Conservation (phyloP, 202 grass and related monocot species). For the Eragrostis tef region DNA sequence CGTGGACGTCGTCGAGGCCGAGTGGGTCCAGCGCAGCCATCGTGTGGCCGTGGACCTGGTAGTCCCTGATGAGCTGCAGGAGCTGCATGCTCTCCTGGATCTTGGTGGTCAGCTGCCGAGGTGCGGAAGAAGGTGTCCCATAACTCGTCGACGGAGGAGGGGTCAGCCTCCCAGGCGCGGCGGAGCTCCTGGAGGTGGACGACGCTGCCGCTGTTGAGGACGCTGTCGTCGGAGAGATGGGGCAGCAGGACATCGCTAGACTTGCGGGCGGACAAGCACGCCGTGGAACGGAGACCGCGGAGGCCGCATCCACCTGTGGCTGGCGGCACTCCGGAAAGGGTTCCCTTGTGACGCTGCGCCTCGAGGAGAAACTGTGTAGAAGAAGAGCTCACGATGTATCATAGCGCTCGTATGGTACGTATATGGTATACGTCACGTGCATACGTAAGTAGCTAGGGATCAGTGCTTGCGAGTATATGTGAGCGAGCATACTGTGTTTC, state of each 20-base stretch:
- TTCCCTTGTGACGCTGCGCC: no score
- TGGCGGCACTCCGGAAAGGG: no score
- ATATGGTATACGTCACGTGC: no score
- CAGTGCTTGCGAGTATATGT: no score
- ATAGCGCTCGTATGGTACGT: no score
- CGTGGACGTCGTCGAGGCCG: conserved; percentile 56
- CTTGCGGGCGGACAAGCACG: conserved; percentile 32
- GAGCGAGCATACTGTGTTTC: no score
- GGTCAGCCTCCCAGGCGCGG: conserved; percentile 83
- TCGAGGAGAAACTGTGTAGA: no score
- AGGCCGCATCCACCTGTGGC: no score
- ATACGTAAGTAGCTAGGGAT: no score
- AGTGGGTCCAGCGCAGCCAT: conserved; percentile 77
- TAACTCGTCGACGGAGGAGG: conserved; percentile 75
- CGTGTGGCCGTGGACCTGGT: conserved; percentile 91
- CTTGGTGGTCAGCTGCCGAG: conserved; percentile 65
- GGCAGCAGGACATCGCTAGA: conserved; percentile 69
- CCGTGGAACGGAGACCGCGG: conserved; percentile 52
- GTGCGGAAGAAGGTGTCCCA: conserved; percentile 92
- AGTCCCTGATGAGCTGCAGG: conserved; percentile 77
- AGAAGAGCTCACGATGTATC: no score
- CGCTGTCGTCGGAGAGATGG: conserved; percentile 43
- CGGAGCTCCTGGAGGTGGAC: conserved; percentile 84
- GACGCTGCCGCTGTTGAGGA: conserved; percentile 65
- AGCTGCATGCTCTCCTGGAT: conserved; percentile 94